Evolutionary conservation across 495 filamentous ascomycete species (phyloP), one percentile per base, ranked within the genome.

Genomic region (Aspergillus ostianus): DNA sequence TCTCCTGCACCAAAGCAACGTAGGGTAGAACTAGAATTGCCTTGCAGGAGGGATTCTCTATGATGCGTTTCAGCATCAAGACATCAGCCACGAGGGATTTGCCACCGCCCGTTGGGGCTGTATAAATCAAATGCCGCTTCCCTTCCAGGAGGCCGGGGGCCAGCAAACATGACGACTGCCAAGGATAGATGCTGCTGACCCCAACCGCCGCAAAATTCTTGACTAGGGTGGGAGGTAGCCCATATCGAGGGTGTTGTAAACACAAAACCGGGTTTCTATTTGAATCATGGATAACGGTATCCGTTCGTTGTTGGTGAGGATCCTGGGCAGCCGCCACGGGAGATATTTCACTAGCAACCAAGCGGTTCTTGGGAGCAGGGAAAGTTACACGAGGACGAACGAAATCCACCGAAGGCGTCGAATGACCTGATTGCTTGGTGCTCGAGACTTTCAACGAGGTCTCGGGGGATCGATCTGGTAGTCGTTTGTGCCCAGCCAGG

Each of bases 1-100:
- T 93, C 67, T 94, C 90, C 66, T 92, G 89, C 3, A 94, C 90
- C 20, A 93, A 80, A 17, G 90, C 88, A 51, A 93, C 87, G 71
- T 90, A 94, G 1, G 90, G 90, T 32, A 94, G 77, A n/a, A 92
- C 86, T 10, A 93, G 65, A 19, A 94, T 79, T 3, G 88, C 90
- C 65, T 93, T 93, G 56, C 82, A 80, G 13, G 78, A 74, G 3
- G 84, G 80, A 48, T 87, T 80, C 41, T 86, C 84, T 30, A 93
- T 76, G 10, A 94, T 79, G 51, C 82, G 81, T 66, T 87, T 90
- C 47, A 93, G 74, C 83, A 91, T 86, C 23, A 93, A 71, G 4
- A 93, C 75, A 70, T 92, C 88, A 36, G 88, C 87, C 47, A 91
- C 87, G 15, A 92, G 81, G 18, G 87, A 90, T 72, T 93, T 93